phyloP scores from a whole-genome alignment of 768 basidiomycete genomes.

The Tulasnella sp. region DNA sequence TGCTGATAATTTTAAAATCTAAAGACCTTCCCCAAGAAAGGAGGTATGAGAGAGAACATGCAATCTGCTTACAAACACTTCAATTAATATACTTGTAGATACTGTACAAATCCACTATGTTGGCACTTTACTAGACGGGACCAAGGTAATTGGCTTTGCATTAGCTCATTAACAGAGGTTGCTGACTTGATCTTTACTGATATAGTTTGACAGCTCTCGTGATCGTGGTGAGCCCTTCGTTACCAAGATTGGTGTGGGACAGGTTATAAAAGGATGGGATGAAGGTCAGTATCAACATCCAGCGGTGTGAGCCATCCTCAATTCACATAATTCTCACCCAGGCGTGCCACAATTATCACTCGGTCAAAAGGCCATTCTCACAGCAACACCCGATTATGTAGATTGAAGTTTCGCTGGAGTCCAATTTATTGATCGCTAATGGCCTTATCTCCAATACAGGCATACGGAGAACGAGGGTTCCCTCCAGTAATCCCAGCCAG shows the following conservation, averaged over 20 bases:
- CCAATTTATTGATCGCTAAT: conserved; percentile 7
- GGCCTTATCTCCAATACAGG: too few relatives aligned
- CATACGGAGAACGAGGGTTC: conserved; percentile 64
- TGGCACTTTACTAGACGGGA: conserved; percentile 53
- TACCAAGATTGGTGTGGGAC: conserved; percentile 62
- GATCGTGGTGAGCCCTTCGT: conserved; percentile 46
- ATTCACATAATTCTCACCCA: conserved; percentile 24
- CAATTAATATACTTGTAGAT: conserved; percentile 32
- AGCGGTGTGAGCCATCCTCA: conserved; percentile 21
- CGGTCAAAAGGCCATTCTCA: conserved; percentile 58
- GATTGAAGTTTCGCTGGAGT: conserved; percentile 29
- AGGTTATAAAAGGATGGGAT: conserved; percentile 86
- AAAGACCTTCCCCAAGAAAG: conserved; percentile 46
- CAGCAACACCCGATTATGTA: conserved; percentile 64
- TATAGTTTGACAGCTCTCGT: conserved; percentile 16
- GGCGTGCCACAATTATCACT: conserved; percentile 66
- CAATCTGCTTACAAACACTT: conserved; percentile 14
- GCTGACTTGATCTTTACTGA: neutral
- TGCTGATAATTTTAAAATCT: conserved; percentile 27
- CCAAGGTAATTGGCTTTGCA: conserved; percentile 29
- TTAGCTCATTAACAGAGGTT: neutral
- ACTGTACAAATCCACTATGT: conserved; percentile 66
- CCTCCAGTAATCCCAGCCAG: conserved; percentile 65
- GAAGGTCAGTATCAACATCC: conserved; percentile 44
- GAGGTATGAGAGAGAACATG: conserved; percentile 37